Percentiles rank a stretch among this genome's conserved stretches.
Evolutionary conservation across 371 early-diverging fungal species (phyloP).

Genomic region (Haplosporangium sp.): DNA sequence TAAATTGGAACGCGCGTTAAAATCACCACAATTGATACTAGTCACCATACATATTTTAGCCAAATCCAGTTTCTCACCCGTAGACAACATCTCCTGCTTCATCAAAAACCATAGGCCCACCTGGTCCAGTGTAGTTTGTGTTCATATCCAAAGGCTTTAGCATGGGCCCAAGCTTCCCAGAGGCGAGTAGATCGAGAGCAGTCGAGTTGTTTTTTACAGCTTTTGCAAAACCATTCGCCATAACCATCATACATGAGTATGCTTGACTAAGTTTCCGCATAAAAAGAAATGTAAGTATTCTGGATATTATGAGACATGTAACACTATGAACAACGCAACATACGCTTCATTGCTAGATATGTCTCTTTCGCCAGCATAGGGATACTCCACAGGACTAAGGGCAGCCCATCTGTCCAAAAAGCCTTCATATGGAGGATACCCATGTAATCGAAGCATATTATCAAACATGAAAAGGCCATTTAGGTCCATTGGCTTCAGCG

Average conservation of each 20-base stretch:
- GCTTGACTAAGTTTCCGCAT: conserved; percentile 32
- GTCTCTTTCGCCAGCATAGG: conserved; percentile 65
- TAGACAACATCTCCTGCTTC: conserved; percentile 65
- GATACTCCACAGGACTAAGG: conserved; percentile 62
- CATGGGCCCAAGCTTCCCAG: conserved; percentile 62
- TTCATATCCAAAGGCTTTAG: conserved; percentile 64
- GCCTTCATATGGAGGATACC: conserved; percentile 67
- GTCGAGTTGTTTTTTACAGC: conserved; percentile 54
- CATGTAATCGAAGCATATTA: conserved; percentile 65
- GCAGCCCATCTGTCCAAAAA: conserved; percentile 65
- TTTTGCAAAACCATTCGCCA: conserved; percentile 67
- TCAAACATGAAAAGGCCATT: conserved; percentile 69
- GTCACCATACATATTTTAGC: neutral
- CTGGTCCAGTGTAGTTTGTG: conserved; percentile 69
- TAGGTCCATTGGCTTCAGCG: conserved; percentile 42
- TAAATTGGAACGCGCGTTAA: neutral
- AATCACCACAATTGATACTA: neutral
- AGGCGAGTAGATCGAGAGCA: conserved; percentile 56
- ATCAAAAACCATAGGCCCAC: conserved; percentile 68
- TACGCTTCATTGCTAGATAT: conserved; percentile 73
- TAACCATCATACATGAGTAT: conserved; percentile 70
- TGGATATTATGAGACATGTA: neutral
- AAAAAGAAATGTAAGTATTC: neutral
- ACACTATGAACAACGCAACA: neutral
- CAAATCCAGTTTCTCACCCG: neutral